phyloP scores from a whole-genome alignment of 331 rosid genomes.

The Malus hybrid region DNA sequence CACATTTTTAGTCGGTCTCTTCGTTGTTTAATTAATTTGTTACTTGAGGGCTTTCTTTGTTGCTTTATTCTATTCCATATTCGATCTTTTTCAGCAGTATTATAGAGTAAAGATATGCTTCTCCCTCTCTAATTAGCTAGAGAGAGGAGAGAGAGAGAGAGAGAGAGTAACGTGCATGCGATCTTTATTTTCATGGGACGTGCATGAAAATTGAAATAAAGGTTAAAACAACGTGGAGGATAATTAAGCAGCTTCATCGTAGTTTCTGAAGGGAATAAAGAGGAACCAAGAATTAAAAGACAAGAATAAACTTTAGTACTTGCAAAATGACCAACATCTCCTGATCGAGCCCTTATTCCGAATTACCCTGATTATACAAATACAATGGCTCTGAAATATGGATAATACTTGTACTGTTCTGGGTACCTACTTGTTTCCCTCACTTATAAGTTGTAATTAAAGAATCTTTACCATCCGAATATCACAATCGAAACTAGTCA shows the following conservation, averaged over 20 bases:
- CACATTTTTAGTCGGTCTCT: conserved; percentile 17
- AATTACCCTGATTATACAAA: background rate
- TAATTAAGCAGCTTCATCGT: conserved; percentile 41
- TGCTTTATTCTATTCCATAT: conserved; percentile 77
- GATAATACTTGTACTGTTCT: too few relatives aligned
- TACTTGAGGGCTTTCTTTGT: conserved; percentile 39
- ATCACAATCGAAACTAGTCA: too few relatives aligned
- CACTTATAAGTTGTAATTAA: too few relatives aligned
- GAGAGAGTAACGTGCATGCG: conserved; percentile 66
- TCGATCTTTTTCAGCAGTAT: conserved; percentile 41
- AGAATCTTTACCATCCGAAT: too few relatives aligned
- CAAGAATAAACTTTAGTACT: conserved; percentile 76
- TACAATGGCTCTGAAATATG: background rate
- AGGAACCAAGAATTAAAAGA: conserved; percentile 41
- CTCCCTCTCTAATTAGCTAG: background rate
- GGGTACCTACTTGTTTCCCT: too few relatives aligned
- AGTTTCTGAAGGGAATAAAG: conserved; percentile 59
- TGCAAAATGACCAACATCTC: conserved; percentile 29
- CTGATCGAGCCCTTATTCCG: background rate
- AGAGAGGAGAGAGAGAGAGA: conserved; percentile 17
- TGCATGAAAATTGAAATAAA: conserved; percentile 52
- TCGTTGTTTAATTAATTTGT: conserved; percentile 16
- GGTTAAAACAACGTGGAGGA: conserved; percentile 32
- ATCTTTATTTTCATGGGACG: conserved; percentile 54
- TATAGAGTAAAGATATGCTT: conserved; percentile 31